Evolutionary conservation across 371 early-diverging fungal species (phyloP).

Genomic region (Actinomortierella ambigua): DNA sequence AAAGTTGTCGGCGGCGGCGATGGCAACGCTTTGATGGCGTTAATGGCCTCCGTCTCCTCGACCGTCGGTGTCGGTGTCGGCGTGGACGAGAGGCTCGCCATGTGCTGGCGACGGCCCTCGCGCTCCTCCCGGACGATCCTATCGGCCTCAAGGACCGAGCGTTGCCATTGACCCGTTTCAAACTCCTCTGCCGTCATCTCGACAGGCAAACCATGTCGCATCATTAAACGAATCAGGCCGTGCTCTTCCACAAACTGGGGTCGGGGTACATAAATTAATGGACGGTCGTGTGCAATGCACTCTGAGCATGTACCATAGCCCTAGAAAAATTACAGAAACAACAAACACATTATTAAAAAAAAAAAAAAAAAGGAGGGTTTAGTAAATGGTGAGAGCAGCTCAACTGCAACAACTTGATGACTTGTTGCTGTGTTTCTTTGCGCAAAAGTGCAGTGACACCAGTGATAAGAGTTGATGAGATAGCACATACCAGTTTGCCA

Average conservation of each 20-base stretch:
- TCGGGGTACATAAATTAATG: constrained; percentile 79
- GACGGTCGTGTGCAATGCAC: constrained; percentile 72
- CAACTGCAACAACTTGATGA: no score
- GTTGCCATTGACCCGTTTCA: constrained; percentile 64
- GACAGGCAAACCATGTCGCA: constrained; percentile 65
- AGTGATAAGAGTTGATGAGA: neutral
- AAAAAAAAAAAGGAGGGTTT: neutral
- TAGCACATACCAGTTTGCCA: constrained; percentile 63
- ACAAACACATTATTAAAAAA: neutral
- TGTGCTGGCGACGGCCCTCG: constrained; percentile 15
- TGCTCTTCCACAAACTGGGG: constrained; percentile 82
- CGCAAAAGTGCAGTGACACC: neutral
- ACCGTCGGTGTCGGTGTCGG: neutral
- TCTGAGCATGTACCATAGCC: constrained; percentile 88
- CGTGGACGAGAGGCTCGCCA: constrained; percentile 5
- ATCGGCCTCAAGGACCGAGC: constrained; percentile 43
- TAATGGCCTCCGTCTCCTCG: neutral
- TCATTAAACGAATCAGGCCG: constrained; percentile 70
- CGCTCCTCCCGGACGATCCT: constrained; percentile 22
- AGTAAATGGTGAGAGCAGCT: no score
- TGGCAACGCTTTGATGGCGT: neutral
- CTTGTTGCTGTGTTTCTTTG: neutral
- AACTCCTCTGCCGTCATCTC: constrained; percentile 67
- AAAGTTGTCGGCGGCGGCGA: neutral
- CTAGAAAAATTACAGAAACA: constrained; percentile 16